Evolutionary conservation across 2,329 filamentous ascomycete species (phyloP), one percentile per base, ranked within the genome.

Genomic region (Teratosphaeria epicoccoides): DNA sequence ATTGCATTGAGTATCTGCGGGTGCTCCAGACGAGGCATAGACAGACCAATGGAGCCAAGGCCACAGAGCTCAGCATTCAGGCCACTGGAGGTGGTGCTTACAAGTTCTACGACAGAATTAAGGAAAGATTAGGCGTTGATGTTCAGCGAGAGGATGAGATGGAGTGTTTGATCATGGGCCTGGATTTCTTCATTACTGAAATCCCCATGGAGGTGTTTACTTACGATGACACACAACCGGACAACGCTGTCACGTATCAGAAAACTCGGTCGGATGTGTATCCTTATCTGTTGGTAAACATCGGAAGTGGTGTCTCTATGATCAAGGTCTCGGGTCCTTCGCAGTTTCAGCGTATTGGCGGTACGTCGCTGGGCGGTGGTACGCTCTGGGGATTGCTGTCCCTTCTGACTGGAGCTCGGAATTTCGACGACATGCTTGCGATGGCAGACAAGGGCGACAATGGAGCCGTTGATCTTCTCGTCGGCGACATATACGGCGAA

Each of bases 161-260:
- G 93, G 89, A 95, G 69, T 98, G 93, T 66, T 73, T 98, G 53
- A 98, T 98, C 57, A 55, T 61, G 88, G 89, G 91, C 11, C 82
- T 98, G 43, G 93, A 98, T 68, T 98, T 97, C 73, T 97, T 98
- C 76, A 97, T 97, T 66, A 95, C 88, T 58, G 90, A 97, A 68
- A 97, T 98, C 54, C 93, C 93, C 20, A 83, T 86, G 60, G 93
- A 98, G 71, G 91, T 98, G 50, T 98, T 98, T 66, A 96, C 89
- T 20, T 97, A 97, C 71, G 90, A 86, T 66, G 91, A 95, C 68
- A 80, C 81, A 12, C 60, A 73, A 53, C 63, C 68, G 28, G 84
- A 93, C 11, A 62, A 64, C 61, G 89, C 90, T 4, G 95, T 96
- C 86, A 80, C 87, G 63, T 97, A 95, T 66, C 81, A 88, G 63